These are phyloP conservation scores for Clonostachys sp. DNA, from an alignment of 2,329 filamentous ascomycete genomes.

Conservation along the genomic window DNA sequence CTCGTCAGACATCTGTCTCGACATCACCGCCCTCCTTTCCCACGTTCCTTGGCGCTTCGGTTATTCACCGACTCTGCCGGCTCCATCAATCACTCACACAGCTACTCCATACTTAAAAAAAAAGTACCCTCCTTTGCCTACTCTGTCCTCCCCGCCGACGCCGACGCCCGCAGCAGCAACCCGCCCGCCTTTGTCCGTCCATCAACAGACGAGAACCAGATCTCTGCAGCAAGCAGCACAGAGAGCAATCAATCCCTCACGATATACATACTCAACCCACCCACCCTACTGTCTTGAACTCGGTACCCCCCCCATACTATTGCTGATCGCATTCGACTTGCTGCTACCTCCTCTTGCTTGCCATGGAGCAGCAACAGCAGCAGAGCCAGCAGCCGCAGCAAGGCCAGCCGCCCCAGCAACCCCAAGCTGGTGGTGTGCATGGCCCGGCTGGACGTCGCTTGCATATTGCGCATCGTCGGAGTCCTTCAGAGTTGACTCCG, in stretches of 20 bases:
- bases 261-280: background rate
- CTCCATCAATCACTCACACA: conserved; percentile 4
- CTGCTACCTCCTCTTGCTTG: conserved; percentile 41
- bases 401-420: conserved; percentile 40
- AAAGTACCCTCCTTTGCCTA: conserved; percentile 1
- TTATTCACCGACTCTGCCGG: conserved; percentile 6
- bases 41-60: conserved; percentile 11
- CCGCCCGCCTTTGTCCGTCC: conserved; percentile 1
- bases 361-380: conserved; percentile 54
- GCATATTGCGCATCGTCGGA: conserved; percentile 95
- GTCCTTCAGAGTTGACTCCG: conserved; percentile 93
- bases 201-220: background rate
- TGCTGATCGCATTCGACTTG: background rate
- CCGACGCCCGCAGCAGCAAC: background rate
- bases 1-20: conserved; percentile 1
- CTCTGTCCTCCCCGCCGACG: background rate
- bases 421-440: conserved; percentile 51
- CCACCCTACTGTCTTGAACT: conserved; percentile 9
- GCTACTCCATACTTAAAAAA: background rate
- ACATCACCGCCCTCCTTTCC: conserved; percentile 9
- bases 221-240: background rate
- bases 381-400: conserved; percentile 53
- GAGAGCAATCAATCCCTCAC: background rate
- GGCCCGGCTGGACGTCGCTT: conserved; percentile 84
- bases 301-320: conserved; percentile 1